Evolutionary conservation across 2,329 filamentous ascomycete species (phyloP), one percentile per base, ranked within the genome.

Genomic region (Rutstroemia sydowiana): DNA sequence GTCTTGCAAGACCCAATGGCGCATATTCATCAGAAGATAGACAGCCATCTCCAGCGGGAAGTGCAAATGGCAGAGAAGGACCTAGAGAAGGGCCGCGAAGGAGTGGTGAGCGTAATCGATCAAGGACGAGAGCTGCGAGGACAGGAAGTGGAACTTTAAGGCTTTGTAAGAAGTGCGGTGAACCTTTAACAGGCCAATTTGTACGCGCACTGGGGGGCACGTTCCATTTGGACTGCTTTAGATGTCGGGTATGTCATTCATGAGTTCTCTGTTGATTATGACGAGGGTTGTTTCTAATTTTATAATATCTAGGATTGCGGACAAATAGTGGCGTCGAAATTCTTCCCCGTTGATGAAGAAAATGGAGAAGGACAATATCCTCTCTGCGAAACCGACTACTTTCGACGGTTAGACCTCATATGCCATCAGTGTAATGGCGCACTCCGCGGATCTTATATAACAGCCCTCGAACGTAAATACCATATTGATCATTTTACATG

Each of bases 401-500:
- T 98, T 70, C 82, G 90, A 62, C 82, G 93, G 54, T 80, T 98
- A 16, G 90, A 92, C 57, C 77, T 98, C 41, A 77, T 98, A 40
- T 98, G 93, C 69, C 87, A 87, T 69, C 85, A 93, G 57, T 98
- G 93, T 68, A 89, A 90, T 59, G 89, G 90, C 54, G 93, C 93
- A 44, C 78, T 98, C 18, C 86, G 93, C 56, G 93, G 93, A 43
- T 97, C 93, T 4, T 98, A 98, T 71, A 98, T 98, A 65, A 98
- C 93, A 14, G 93, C 93, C 3, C 78, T 98, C 49, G 93, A 98
- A 61, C 88, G 89, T 63, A 98, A 98, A 73, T 98, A 98, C 70
- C 93, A 96, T 70, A 95, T 98, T 60, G 92, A 97, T 69, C 93
- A 98, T 71, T 98, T 98, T 66, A 98, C 93, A 34, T 98, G 93